phyloP scores from a whole-genome alignment of 768 basidiomycete species.

The Pleurotus sapidus region DNA sequence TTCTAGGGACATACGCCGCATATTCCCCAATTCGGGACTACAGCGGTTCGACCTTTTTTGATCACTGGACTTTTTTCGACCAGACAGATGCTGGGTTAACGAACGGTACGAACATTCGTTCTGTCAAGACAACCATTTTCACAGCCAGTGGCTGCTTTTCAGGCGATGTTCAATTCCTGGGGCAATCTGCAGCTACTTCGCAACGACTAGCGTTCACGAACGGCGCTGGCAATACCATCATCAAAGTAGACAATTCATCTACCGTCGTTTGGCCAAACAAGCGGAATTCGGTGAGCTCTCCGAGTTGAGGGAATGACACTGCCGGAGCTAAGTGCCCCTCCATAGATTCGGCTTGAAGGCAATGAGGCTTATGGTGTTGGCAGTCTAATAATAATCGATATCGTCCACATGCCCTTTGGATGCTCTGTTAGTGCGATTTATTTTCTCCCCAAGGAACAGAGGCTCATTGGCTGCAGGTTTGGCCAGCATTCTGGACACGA shows the following conservation, averaged over 20 bases:
- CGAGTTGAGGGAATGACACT: no score
- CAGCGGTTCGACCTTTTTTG: constrained; percentile 49
- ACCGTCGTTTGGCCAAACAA: constrained; percentile 48
- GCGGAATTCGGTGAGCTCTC: constrained; percentile 53
- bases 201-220: constrained; percentile 60
- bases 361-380: constrained; percentile 39
- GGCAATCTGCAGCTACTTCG: constrained; percentile 39
- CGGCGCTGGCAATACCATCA: constrained; percentile 56
- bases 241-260: constrained; percentile 73
- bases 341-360: constrained; percentile 43
- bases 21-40: constrained; percentile 42
- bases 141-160: background rate
- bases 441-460: background rate
- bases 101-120: constrained; percentile 25
- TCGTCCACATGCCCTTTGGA: constrained; percentile 45
- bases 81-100: constrained; percentile 47
- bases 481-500: constrained; percentile 49
- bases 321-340: background rate
- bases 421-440: constrained; percentile 40
- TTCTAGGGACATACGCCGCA: constrained; percentile 15
- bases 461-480: constrained; percentile 27
- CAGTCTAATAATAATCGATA: constrained; percentile 42
- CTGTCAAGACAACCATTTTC: background rate
- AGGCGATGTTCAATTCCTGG: constrained; percentile 67
- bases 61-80: constrained; percentile 50